Percentiles rank a stretch among this genome's conserved stretches.
Evolutionary conservation across 805 yeast genomes (phyloP).

Genomic region (Yamadazyma laniorum): DNA sequence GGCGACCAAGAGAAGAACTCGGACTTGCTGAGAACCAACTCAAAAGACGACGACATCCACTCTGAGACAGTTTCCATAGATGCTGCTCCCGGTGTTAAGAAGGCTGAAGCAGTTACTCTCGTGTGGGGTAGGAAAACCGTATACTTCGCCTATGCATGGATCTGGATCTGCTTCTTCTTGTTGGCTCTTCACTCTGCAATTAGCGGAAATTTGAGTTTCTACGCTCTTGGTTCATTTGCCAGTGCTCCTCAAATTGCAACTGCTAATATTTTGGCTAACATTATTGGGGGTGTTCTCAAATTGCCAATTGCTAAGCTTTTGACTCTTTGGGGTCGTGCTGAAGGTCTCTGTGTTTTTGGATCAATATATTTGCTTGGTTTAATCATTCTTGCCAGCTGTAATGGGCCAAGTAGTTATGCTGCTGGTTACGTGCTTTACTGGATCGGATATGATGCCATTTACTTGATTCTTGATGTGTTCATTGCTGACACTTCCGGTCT

Average conservation of each 20-base stretch:
- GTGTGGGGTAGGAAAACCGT: conserved; percentile 29
- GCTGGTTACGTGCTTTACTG: conserved; percentile 30
- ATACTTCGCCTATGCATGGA: conserved; percentile 26
- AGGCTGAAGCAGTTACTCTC: conserved; percentile 26
- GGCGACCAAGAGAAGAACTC: background rate
- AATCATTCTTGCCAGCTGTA: conserved; percentile 24
- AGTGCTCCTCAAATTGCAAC: conserved; percentile 28
- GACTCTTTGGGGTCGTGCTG: conserved; percentile 28
- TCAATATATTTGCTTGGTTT: conserved; percentile 22
- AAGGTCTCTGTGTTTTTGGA: conserved; percentile 23
- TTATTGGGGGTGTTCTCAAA: conserved; percentile 32
- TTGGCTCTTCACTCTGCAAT: conserved; percentile 28
- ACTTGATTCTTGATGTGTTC: conserved; percentile 20
- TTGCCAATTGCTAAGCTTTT: conserved; percentile 25
- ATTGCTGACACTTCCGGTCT: conserved; percentile 26
- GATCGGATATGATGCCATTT: conserved; percentile 26
- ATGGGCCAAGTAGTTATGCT: conserved; percentile 22
- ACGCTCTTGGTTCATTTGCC: conserved; percentile 22
- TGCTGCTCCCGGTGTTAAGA: conserved; percentile 25
- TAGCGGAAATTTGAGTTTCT: conserved; percentile 18
- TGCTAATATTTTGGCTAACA: conserved; percentile 24
- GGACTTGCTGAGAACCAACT: background rate
- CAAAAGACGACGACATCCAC: conserved; percentile 1
- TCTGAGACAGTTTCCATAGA: conserved; percentile 17
- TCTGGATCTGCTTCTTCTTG: conserved; percentile 34